Base-by-base conservation (phyloP, 2,329 filamentous ascomycete species). In the Pseudopyricularia javanii region DNA sequence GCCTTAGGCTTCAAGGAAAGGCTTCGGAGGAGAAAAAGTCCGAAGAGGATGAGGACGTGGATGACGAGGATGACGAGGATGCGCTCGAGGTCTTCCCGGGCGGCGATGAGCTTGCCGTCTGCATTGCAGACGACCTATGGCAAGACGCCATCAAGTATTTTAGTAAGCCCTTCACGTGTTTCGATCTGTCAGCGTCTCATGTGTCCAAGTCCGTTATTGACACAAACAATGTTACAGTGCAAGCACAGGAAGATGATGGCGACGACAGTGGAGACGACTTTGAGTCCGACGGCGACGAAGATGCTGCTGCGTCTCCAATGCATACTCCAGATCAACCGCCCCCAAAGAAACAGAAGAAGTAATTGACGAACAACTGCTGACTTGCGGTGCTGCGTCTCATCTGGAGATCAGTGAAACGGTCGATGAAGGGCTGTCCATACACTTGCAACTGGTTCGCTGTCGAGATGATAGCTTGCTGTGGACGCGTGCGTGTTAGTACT, bases 121-220 rank as follows among this genome's bases (percentile, higher is more conserved):
- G 82, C 55, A 75, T 97, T 59, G 82, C 86, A 8, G 91, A 97
- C 64, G 91, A 97, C 60, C 72, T 97, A 51, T 96, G 86, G 84
- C 87, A 88, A 49, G 82, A 83, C 57, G 91, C 91, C 54, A 84
- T 95, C 67, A 88, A 87, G 68, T 94, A 93, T 72, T 97, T 93
- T 72, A 86, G 88, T 93, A 74, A 71, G 87, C 79, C 34, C 50
- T 53, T 56, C 30, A 45, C 50, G 54, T n/a, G n/a, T n/a, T n/a
- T n/a, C n/a, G n/a, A n/a, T n/a, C n/a, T n/a, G n/a, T n/a, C n/a
- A n/a, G n/a, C n/a, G n/a, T n/a, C n/a, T n/a, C n/a, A n/a, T n/a
- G n/a, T n/a, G n/a, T n/a, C n/a, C n/a, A n/a, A 9, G 22, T 37
- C 17, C 20, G 14, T 26, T 8, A 43, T n/a, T 50, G 17, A 50